Evolutionary conservation across 2,329 filamentous ascomycete genomes (phyloP), one percentile per base, ranked within the genome.

Genomic region (Clarireedia hainanense): DNA sequence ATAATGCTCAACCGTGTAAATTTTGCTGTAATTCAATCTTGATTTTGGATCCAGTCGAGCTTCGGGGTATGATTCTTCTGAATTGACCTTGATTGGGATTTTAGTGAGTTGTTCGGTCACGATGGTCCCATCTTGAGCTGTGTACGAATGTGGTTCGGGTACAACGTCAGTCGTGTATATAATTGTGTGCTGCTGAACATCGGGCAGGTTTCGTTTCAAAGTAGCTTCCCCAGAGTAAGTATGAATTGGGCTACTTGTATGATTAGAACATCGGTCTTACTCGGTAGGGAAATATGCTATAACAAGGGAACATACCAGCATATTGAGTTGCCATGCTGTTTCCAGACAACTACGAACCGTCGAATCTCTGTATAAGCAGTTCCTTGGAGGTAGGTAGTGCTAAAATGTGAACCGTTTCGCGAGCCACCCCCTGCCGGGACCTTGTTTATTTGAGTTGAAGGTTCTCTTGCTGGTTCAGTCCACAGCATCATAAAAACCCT

Each of bases 401-500:
- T 60, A 9, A 54, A 57, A 14, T 53, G 55, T 4, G 50, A 52
- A 1, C 50, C 43, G 12, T 53, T 37, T n/a, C 59, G 50, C 7
- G 63, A 55, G 9, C 52, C 55, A 14, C 53, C 24, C 1, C 7
- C 0, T 6, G n/a, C 43, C 6, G 50, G 34, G 5, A 56, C 53
- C 14, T 17, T 39, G 3, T 12, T 6, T 23, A 20, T 20, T 20
- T 20, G 20, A 20, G 27, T 14, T 12, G 30, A 12, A 12, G 10
- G 30, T 5, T 24, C 10, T 6, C 15, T 7, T 4, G 60, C 63
- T 15, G 62, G 63, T n/a, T 66, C 64, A 2, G 57, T 64, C 63
- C 64, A 66, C 5, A 65, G 40, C 50, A 63, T 56, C 60, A 63
- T 64, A 42, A 66, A 66, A 2, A 65, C 64, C 14, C 63, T 58